These are phyloP conservation scores for Tricholoma matsutake DNA, from an alignment of 768 basidiomycete species.

Conservation along the genomic window DNA sequence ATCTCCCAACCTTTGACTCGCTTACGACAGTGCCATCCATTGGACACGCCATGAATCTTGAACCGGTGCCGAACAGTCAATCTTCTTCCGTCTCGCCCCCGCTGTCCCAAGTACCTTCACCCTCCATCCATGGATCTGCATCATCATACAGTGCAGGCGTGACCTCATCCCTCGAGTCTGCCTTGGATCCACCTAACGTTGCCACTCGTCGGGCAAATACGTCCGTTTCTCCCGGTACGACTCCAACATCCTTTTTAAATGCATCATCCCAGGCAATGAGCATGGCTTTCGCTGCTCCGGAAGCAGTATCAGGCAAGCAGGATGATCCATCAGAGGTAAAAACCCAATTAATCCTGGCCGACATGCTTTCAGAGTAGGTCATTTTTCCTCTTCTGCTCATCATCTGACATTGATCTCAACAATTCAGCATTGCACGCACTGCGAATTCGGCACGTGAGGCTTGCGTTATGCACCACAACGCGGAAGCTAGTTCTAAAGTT, in stretches of 20 bases:
- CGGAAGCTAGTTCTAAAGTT: conserved; percentile 48
- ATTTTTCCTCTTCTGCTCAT: conserved; percentile 6
- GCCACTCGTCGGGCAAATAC: conserved; percentile 36
- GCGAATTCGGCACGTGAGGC: conserved; percentile 55
- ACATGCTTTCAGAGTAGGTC: conserved; percentile 56
- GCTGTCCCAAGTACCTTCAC: conserved; percentile 35
- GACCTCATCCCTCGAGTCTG: conserved; percentile 43
- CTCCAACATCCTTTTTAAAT: conserved; percentile 14
- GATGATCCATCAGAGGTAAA: conserved; percentile 24
- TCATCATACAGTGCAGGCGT: conserved; percentile 37
- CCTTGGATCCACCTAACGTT: conserved; percentile 37
- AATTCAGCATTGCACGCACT: conserved; percentile 55
- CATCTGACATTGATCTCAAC: conserved; percentile 14
- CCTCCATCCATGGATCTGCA: conserved; percentile 35
- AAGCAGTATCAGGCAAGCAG: conserved; percentile 15
- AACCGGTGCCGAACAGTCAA: conserved; percentile 35
- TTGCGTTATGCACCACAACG: conserved; percentile 41
- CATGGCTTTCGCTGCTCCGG: conserved; percentile 18
- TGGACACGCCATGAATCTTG: conserved; percentile 35
- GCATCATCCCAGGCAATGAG: conserved; percentile 21
- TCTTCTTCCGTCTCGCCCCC: conserved; percentile 31
- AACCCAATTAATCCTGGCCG: conserved; percentile 37
- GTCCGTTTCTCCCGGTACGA: conserved; percentile 22
- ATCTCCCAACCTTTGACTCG: conserved; percentile 34
- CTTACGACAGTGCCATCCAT: conserved; percentile 30